Evolutionary conservation across 2,329 filamentous ascomycete species (phyloP), one percentile per base, ranked within the genome.

Genomic region (Didymellaceae sp.): DNA sequence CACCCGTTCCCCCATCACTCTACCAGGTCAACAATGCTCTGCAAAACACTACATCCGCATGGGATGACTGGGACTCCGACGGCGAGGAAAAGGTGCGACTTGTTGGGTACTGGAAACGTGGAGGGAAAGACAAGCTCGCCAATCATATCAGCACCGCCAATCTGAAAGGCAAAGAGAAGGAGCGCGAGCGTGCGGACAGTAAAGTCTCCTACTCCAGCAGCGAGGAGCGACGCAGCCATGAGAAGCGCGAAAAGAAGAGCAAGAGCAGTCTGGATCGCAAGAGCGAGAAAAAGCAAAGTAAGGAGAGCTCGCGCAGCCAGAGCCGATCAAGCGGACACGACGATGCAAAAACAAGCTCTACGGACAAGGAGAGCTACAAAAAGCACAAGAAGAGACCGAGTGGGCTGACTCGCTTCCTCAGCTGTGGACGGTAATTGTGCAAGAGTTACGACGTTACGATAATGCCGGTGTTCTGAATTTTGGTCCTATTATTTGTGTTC

Each of bases 11-110:
- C 16, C 45, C 62, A 2, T 57, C 45, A 4, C 31, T 52, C 17
- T 25, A 50, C 18, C 57, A 62, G 3, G 55, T 61, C 24, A 67
- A 62, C 42, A 61, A 61, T n/a, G 46, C 41, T 6, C 46, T 67
- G 16, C 68, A 70, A 16, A 67, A 68, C 39, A 62, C 63, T 4
- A 65, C 53, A 3, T 68, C 64, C n/a, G 70, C 66, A 28, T 73
- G 70, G 70, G 70, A 73, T 21, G 67, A 71, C 37, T 71, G 66
- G 61, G 68, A 72, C 39, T 68, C 62, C n/a, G 68, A 71, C 14
- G 57, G 57, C 1, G 65, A 66, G 25, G 65, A 69, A 41, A 68
- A 67, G 38, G 59, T 59, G 0, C 61, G 69, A 7, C 50, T 72
- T 8, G 58, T 68, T 13, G 57, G 60, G 14, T 68, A 52, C 17